phyloP scores from a whole-genome alignment of 164 flowering plant genomes.

The Vitis cinerea region DNA sequence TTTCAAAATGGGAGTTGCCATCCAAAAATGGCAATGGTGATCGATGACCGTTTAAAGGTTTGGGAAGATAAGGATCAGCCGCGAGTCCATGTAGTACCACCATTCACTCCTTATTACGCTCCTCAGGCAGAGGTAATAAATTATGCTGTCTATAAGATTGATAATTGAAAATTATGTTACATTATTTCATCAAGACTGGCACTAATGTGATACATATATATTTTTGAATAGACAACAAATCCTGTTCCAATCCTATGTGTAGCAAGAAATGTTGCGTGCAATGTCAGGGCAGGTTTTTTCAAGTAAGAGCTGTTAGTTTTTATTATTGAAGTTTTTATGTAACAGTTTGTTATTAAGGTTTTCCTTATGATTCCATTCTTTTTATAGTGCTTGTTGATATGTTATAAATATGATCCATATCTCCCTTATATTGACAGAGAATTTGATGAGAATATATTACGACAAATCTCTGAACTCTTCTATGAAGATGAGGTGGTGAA shows the following conservation, averaged over 20 bases:
- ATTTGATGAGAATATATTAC: slow-evolving; percentile 71
- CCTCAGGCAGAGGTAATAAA: slow-evolving; percentile 92
- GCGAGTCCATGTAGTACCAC: slow-evolving; percentile 95
- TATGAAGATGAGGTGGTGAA: slow-evolving; percentile 73
- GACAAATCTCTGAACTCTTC: slow-evolving; percentile 57
- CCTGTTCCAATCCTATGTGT: slow-evolving; percentile 93
- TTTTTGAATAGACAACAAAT: slow-evolving; percentile 59
- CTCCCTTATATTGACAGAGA: slow-evolving; percentile 45
- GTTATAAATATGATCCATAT: background rate
- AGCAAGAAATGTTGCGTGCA: slow-evolving; percentile 98
- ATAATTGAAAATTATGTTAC: background rate
- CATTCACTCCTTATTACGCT: slow-evolving; percentile 94
- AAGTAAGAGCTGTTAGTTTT: slow-evolving; percentile 51
- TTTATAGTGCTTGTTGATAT: too few relatives aligned
- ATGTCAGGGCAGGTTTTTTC: slow-evolving; percentile 91
- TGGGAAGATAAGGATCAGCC: slow-evolving; percentile 98
- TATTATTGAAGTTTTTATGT: too few relatives aligned
- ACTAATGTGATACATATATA: background rate
- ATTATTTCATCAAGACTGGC: background rate
- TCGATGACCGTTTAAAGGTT: slow-evolving; percentile 93
- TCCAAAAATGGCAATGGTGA: slow-evolving; percentile 99
- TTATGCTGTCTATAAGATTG: slow-evolving; percentile 3
- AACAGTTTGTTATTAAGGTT: background rate
- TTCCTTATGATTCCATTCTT: background rate
- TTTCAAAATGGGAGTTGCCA: slow-evolving; percentile 82